phyloP scores from a whole-genome alignment of 352 stramenopile genomes.

The Pythium folliculosum region DNA sequence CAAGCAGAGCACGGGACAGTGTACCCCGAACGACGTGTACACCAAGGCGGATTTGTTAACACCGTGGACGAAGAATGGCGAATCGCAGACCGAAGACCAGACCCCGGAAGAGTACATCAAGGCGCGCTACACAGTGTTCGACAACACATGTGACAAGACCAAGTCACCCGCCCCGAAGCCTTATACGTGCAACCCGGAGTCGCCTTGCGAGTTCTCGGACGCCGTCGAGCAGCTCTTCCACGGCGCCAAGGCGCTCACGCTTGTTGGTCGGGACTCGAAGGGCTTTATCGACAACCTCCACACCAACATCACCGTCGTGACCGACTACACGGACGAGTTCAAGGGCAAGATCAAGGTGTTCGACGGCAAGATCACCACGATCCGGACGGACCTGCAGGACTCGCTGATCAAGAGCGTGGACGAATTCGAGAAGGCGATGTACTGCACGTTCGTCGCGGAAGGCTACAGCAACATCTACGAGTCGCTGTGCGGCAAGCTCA shows the following conservation, averaged over 20 bases:
- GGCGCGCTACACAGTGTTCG: slow-evolving; percentile 14
- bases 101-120: slow-evolving; percentile 24
- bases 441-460: slow-evolving; percentile 57
- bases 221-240: slow-evolving; percentile 26
- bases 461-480: slow-evolving; percentile 55
- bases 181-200: not conserved
- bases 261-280: slow-evolving; percentile 27
- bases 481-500: slow-evolving; percentile 56
- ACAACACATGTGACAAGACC: not conserved
- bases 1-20: slow-evolving; percentile 18
- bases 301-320: slow-evolving; percentile 36
- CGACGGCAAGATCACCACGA: slow-evolving; percentile 39
- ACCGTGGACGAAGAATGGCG: slow-evolving; percentile 39
- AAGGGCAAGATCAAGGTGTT: slow-evolving; percentile 45
- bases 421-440: slow-evolving; percentile 61
- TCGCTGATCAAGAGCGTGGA: slow-evolving; percentile 55
- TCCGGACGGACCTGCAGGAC: slow-evolving; percentile 42
- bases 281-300: slow-evolving; percentile 39
- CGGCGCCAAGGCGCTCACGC: slow-evolving; percentile 11
- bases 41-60: slow-evolving; percentile 31
- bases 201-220: slow-evolving; percentile 20
- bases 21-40: slow-evolving; percentile 29
- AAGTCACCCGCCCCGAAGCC: not conserved
- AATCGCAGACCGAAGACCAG: not conserved
- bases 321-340: slow-evolving; percentile 37